phyloP scores from a whole-genome alignment of 2,329 filamentous ascomycete species.

The Fusarium fracticaudum region DNA sequence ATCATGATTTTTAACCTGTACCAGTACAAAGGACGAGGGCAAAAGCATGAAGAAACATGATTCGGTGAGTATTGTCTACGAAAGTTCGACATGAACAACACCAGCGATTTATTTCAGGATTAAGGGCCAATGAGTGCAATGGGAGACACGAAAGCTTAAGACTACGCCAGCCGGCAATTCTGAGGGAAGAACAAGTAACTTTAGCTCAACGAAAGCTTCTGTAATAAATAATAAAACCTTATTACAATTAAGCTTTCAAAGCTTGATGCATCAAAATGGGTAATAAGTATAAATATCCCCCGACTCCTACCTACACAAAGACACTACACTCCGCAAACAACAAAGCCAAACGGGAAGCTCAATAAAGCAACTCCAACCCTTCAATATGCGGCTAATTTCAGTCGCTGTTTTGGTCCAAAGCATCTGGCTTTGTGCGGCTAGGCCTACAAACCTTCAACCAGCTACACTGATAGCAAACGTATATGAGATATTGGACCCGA shows the following conservation, averaged over 20 bases:
- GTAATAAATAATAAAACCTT: not conserved
- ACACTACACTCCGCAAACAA: not conserved
- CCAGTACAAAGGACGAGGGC: not conserved
- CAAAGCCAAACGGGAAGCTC: not conserved
- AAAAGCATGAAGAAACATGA: not conserved
- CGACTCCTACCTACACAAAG: not conserved
- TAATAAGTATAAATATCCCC: not conserved
- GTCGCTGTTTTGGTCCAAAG: not conserved
- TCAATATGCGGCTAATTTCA: not conserved
- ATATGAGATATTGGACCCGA: not conserved
- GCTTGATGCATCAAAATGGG: not conserved
- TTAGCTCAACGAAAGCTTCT: not conserved
- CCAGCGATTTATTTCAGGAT: not conserved
- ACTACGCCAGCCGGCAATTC: not conserved
- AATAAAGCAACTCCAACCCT: not conserved
- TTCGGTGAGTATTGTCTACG: accelerated
- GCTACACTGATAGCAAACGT: not conserved
- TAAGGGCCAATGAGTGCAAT: not conserved
- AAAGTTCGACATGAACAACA: not conserved
- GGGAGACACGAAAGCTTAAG: not conserved
- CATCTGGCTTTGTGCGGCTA: not conserved
- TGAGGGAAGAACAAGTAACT: not conserved
- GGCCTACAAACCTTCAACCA: not conserved
- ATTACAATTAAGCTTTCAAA: not conserved
- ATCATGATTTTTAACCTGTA: too few species aligned